These are phyloP conservation scores for Martensiomyces pterosporus DNA, from an alignment of 192 early-diverging fungal species.

Conservation along the genomic window DNA sequence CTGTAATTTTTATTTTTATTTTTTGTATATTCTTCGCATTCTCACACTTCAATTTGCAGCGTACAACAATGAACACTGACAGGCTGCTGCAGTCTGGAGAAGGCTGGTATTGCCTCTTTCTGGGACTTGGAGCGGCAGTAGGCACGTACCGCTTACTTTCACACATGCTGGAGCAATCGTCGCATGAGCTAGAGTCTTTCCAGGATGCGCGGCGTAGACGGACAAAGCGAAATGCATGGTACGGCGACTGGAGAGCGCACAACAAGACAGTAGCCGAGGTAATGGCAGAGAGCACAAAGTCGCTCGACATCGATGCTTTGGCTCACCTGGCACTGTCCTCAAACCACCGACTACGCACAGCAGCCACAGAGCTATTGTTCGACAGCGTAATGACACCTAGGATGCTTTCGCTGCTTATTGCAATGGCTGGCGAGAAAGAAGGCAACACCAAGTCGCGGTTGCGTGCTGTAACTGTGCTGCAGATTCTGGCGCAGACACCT, in stretches of 20 bases:
- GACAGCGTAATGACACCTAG: constrained; percentile 17
- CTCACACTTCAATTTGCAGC: too few species aligned
- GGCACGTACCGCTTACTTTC: constrained; percentile 26
- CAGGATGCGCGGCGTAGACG: neutral
- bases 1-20: too few species aligned
- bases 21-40: too few species aligned
- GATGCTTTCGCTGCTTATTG: constrained; percentile 14
- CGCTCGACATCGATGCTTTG: constrained; percentile 10
- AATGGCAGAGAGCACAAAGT: neutral
- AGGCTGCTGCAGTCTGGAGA: too few species aligned
- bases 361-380: constrained; percentile 24
- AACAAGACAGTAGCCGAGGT: neutral
- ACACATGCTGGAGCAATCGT: constrained; percentile 28
- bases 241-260: neutral
- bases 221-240: constrained; percentile 16
- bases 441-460: constrained; percentile 3
- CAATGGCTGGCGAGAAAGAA: constrained; percentile 1
- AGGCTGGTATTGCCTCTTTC: constrained; percentile 12
- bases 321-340: constrained; percentile 12
- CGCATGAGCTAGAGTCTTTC: constrained; percentile 15
- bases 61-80: too few species aligned
- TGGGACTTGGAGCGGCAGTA: constrained; percentile 10
- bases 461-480: constrained; percentile 12
- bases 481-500: constrained; percentile 18
- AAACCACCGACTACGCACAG: constrained; percentile 13